Base-by-base conservation (phyloP, 495 filamentous ascomycete species). In the Podospora fimiseda region DNA sequence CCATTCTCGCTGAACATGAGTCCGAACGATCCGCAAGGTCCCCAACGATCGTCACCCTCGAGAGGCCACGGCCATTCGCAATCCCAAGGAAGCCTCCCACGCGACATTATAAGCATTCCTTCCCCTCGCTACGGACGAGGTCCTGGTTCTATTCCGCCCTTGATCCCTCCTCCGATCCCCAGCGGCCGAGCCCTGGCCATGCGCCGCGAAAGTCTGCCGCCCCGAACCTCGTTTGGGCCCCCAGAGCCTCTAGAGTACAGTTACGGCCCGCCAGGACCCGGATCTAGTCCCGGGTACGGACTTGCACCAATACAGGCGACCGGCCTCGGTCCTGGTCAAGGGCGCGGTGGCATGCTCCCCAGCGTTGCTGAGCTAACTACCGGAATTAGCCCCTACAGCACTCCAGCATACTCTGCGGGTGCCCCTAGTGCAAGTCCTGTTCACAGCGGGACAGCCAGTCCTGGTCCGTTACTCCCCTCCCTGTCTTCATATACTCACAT, bases 1-100 rank as follows among this genome's bases (percentile, higher is more conserved):
- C 88, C 88, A 2, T 94, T 92, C 64, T 80, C 84, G 22, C 73
- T 87, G 38, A 85, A 84, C 30, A 80, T 74, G 43, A 73, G 79
- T 20, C 71, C 81, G 49, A 81, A 83, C 61, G 78, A 80, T 19
- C 69, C 80, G 7, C 66, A 78, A 66, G 57, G 61, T 58, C 48
- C 68, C 41, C 69, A 55, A 24, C 63, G 59, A 49, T 51, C 36
- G 49, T 69, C 67, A 50, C 63, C 61, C 24, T 59, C 70, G 33
- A 56, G 70, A 43, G 67, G 64, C 21, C 73, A 70, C 62, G 58
- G 55, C 14, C 73, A 77, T 50, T 73, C 73, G 6, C 73, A 76
- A 21, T 75, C 75, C 2, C 76, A 80, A 48, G 70, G 71, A 21
- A 71, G 66, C 50, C 57, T 74, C 13, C 62, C 72, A 2, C 67